Evolutionary conservation across 441 rosid genomes (phyloP), one percentile per base, ranked within the genome.

Genomic region (Adansonia gregorii): DNA sequence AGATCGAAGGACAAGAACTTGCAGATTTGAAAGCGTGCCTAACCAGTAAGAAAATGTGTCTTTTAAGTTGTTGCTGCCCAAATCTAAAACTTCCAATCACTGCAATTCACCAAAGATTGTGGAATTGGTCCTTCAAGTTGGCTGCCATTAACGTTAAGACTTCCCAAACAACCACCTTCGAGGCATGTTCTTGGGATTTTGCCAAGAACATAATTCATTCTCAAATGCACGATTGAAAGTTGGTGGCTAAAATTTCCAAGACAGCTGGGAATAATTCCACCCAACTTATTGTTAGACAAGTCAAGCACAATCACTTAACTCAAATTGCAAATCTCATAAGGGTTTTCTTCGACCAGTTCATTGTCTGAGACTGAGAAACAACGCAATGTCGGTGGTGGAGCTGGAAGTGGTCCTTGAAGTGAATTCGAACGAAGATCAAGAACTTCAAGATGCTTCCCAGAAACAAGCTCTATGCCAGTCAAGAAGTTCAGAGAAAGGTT

Each of bases 401-500:
- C 15, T 0, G 72, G 79, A 35, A 71, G 20, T 6, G 72, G 43
- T 11, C 83, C 83, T 49, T 71, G 66, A 2, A 77, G 63, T 19
- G 0, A 52, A 59, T 83, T 80, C 1, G 43, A 27, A 27, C 2
- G 12, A 79, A 68, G 65, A 58, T 22, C 19, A 76, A 43, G n/a
- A 1, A 0, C 10, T 24, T 4, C 24, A 70, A 39, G 67, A 22
- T 48, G 22, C 74, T 4, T 14, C 6, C 74, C 45, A 3, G 0
- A 71, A 58, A 51, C 45, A 2, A 46, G 65, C 45, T 78, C 60
- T 2, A 78, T 19, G 22, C 17, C 5, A 2, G 84, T 78, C 51
- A 81, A 35, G 7, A 68, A 41, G 43, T 84, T 81, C 46, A 68
- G 22, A 27, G 77, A 76, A 43, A 84, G 74, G 58, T 70, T 24